These are phyloP conservation scores for Uncinocarpus reesii DNA, from an alignment of 2,329 filamentous ascomycete species.

Conservation along the genomic window DNA sequence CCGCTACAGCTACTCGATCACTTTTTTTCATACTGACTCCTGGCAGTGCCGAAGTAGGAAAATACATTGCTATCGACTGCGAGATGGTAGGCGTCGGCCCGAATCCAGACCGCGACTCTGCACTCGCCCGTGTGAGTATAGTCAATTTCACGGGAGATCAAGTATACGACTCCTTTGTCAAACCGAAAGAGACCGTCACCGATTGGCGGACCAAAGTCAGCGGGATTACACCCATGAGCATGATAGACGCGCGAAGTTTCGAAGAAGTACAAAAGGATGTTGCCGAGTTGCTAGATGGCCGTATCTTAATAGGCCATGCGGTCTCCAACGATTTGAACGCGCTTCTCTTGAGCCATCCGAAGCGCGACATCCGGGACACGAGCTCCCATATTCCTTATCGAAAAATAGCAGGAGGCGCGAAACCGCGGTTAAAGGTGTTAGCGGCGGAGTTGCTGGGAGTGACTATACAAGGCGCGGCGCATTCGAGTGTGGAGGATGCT, in stretches of 20 bases:
- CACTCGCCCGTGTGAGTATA: constrained; percentile 74
- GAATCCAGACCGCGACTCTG: constrained; percentile 55
- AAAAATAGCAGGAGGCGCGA: constrained; percentile 43
- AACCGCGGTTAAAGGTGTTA: constrained; percentile 46
- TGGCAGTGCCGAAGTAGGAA: constrained; percentile 59
- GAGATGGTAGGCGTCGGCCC: constrained; percentile 86
- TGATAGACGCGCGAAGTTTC: constrained; percentile 60
- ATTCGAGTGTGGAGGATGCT: constrained; percentile 64
- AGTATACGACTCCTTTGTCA: constrained; percentile 88
- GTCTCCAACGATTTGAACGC: constrained; percentile 66
- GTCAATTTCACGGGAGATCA: constrained; percentile 91
- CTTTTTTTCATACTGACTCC: constrained; percentile 1
- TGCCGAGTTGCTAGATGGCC: constrained; percentile 55
- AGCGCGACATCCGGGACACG: constrained; percentile 73
- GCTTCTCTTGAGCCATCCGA: constrained; percentile 67
- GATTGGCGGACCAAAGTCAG: constrained; percentile 86
- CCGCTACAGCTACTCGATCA: neutral
- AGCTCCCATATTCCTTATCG: constrained; percentile 65
- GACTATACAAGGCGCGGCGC: constrained; percentile 50
- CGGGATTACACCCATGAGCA: constrained; percentile 64
- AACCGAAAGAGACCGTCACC: constrained; percentile 64
- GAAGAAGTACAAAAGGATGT: constrained; percentile 67
- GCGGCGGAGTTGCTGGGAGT: constrained; percentile 48
- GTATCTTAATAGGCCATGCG: constrained; percentile 74
- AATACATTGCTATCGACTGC: constrained; percentile 89